Percentiles rank a stretch among this genome's conserved stretches.
phyloP scores from a whole-genome alignment of 331 rosid genomes.

The Quercus phellos region DNA sequence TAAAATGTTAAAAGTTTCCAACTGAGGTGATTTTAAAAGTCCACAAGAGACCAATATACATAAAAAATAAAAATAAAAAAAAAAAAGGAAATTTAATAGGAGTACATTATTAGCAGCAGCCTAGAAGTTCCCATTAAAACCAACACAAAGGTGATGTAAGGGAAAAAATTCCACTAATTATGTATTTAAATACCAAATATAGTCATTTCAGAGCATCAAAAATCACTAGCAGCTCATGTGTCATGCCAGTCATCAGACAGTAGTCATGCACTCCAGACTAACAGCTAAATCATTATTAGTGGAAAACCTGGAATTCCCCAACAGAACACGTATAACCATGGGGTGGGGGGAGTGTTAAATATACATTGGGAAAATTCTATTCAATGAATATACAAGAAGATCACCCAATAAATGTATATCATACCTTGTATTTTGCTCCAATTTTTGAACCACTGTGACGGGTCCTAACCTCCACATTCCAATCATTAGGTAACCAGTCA shows the following conservation, averaged over 20 bases:
- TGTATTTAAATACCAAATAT: neutral
- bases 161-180: neutral
- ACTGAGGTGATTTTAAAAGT: neutral
- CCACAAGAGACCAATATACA: neutral
- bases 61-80: neutral
- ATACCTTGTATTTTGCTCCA: slow-evolving; percentile 80
- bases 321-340: neutral
- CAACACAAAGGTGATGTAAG: neutral
- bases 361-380: neutral
- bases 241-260: neutral
- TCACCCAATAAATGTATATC: slow-evolving; percentile 12
- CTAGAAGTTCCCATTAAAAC: neutral
- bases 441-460: slow-evolving; percentile 58
- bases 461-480: slow-evolving; percentile 61
- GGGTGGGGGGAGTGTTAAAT: neutral
- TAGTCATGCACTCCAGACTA: neutral
- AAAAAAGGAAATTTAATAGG: neutral
- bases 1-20: neutral
- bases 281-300: neutral
- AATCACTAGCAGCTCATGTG: neutral
- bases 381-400: slow-evolving; percentile 9
- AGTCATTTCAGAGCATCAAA: neutral
- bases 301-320: neutral
- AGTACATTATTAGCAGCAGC: neutral
- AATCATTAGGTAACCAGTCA: slow-evolving; percentile 86